Evolutionary conservation across 2,329 filamentous ascomycete genomes (phyloP), one percentile per base, ranked within the genome.

Genomic region (Colletotrichum navitas): DNA sequence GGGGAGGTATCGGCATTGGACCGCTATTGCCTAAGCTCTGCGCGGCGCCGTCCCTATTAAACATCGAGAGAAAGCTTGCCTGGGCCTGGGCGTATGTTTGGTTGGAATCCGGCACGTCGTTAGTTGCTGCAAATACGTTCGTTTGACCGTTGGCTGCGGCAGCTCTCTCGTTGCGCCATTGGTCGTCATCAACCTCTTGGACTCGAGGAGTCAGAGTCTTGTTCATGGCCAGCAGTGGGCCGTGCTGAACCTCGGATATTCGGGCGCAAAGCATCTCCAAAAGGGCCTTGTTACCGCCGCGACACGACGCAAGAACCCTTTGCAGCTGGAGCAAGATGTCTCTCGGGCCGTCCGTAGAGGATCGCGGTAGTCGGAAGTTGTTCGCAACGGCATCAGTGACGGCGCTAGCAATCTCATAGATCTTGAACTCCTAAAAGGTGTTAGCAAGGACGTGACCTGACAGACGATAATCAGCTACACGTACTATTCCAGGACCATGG

Each of bases 351-450:
- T 72, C 69, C 10, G 66, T 61, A 5, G 69, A 72, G 12, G 54
- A 34, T 14, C 61, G 66, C 39, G 66, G 66, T 6, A 72, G 69
- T 16, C 77, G 77, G 66, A 76, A 69, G 32, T 79, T 73, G 47
- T 74, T 77, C 5, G 79, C 75, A 56, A 83, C 76, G 1, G 81
- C 80, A 39, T 85, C 84, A 24, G 81, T 80, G 0, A 85, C 83
- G 0, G 83, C 82, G 14, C 80, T 83, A 1, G 84, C 84, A 55
- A 85, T 85, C 68, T 85, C 83, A 61, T 81, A 85, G 2, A 84
- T 84, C 61, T 85, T 85, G 74, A 83, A 83, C 74, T 85, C 78
- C 77, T 80, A 34, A 12, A 32, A 7, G 1, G 16, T 5, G 12
- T 62, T 3, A 39, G 14, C 2, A 45, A 69, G 62, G 61, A 68